Base-by-base conservation (phyloP, 305 asterid genomes). In the Solanum hybrid region DNA sequence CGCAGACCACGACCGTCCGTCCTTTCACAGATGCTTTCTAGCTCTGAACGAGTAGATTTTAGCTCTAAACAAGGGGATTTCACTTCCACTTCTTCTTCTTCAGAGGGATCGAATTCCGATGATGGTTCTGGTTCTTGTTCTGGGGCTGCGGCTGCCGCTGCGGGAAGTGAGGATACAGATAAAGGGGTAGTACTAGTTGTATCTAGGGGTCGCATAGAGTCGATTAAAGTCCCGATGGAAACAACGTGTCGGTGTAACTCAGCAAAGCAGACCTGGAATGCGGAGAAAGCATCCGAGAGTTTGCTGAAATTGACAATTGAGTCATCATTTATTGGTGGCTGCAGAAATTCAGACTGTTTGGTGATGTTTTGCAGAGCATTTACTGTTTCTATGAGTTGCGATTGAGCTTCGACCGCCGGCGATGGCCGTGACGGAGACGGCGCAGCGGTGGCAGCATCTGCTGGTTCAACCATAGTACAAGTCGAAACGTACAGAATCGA, bases 1-100 rank as follows among this genome's bases (percentile, higher is more conserved):
- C 96, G 93, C 19, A 97, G 88, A 35, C 93, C 92, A 26, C 95
- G 94, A 92, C 93, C 87, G 87, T 93, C 92, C 99, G 95, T 95
- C 81, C 85, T 89, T 78, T 88, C 91, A 89, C 97, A 96, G 24
- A 93, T 92, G 78, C 69, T 88, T 90, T 93, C 95, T 4, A 97
- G 91, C 89, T 94, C 98, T 7, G 98, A 92, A 64, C n/a, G 64
- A 22, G 87, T 40, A 24, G 38, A 72, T 86, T 56, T 45, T 14
- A 14, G 29, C 13, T 64, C 86, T 24, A 56, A 37, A 34, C 19
- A 3, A 56, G 56, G 85, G 22, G 69, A 78, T 27, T 73, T 86
- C 64, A 35, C 90, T 37, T 38, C 29, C 13, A 77, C n/a, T 37
- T 40, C 71, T 26, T 87, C 91, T 87, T 87, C 91, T 87, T 89